Evolutionary conservation across 352 stramenopile genomes (phyloP).

Genomic region (Blastocystis sp.): DNA sequence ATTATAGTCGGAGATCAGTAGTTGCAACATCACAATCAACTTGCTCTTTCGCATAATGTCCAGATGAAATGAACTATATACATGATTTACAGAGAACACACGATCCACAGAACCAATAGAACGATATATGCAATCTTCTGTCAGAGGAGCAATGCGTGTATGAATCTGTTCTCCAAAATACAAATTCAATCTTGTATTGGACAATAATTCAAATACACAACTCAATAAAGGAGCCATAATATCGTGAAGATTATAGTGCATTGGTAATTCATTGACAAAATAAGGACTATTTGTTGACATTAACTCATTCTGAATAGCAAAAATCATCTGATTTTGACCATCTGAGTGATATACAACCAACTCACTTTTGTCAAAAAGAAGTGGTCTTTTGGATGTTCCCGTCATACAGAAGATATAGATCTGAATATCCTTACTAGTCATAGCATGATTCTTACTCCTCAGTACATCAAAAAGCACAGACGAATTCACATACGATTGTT

Average conservation of each 20-base stretch:
- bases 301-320: conserved; percentile 37
- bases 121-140: conserved; percentile 13
- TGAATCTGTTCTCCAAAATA: conserved; percentile 47
- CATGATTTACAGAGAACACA: background rate
- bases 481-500: conserved; percentile 38
- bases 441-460: background rate
- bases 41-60: background rate
- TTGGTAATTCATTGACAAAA: conserved; percentile 25
- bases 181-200: background rate
- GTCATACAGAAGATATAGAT: conserved; percentile 59
- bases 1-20: background rate
- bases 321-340: background rate
- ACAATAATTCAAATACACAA: conserved; percentile 33
- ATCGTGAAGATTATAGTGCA: conserved; percentile 42
- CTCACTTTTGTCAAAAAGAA: conserved; percentile 25
- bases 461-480: background rate
- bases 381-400: background rate
- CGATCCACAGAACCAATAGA: conserved; percentile 1
- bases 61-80: conserved; percentile 24
- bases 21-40: background rate
- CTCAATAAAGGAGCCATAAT: conserved; percentile 20
- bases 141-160: background rate
- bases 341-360: background rate
- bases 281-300: conserved; percentile 9
- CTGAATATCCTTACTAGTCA: conserved; percentile 14